Percentiles rank a stretch among this genome's conserved stretches.
Evolutionary conservation across 2,329 filamentous ascomycete genomes (phyloP).

Genomic region (Macroventuria anomochaeta): DNA sequence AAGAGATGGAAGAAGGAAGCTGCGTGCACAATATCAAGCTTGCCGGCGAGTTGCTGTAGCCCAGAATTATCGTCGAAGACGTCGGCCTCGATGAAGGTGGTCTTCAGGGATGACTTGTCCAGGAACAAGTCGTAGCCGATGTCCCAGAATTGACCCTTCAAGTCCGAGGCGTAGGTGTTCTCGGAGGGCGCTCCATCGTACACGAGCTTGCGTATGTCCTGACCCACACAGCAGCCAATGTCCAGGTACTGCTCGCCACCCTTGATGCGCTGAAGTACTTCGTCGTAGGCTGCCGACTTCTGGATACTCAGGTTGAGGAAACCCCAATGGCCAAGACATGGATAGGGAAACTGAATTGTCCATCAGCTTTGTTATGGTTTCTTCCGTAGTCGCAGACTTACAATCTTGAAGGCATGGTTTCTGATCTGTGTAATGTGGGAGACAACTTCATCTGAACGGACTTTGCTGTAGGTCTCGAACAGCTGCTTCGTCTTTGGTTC

Average conservation of each 20-base stretch:
- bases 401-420: slow-evolving; percentile 42
- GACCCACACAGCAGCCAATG: slow-evolving; percentile 54
- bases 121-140: slow-evolving; percentile 56
- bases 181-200: slow-evolving; percentile 51
- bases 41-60: slow-evolving; percentile 46
- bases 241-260: slow-evolving; percentile 49
- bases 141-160: slow-evolving; percentile 57
- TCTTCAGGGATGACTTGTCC: slow-evolving; percentile 51
- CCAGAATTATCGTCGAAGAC: slow-evolving; percentile 45
- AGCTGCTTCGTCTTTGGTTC: slow-evolving; percentile 40
- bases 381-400: slow-evolving; percentile 13
- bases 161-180: slow-evolving; percentile 52
- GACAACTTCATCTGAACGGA: slow-evolving; percentile 44
- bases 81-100: slow-evolving; percentile 61
- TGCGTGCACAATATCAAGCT: slow-evolving; percentile 53
- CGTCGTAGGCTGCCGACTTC: slow-evolving; percentile 35
- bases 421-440: slow-evolving; percentile 47
- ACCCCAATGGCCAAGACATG: slow-evolving; percentile 46
- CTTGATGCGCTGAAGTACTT: slow-evolving; percentile 46
- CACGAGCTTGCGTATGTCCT: slow-evolving; percentile 55
- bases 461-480: slow-evolving; percentile 50
- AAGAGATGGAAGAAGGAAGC: slow-evolving; percentile 56
- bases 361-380: background rate
- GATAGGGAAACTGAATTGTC: slow-evolving; percentile 40
- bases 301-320: slow-evolving; percentile 45